Evolutionary conservation across 2,329 filamentous ascomycete species (phyloP).

Genomic region (Hypomyces rosellus): DNA sequence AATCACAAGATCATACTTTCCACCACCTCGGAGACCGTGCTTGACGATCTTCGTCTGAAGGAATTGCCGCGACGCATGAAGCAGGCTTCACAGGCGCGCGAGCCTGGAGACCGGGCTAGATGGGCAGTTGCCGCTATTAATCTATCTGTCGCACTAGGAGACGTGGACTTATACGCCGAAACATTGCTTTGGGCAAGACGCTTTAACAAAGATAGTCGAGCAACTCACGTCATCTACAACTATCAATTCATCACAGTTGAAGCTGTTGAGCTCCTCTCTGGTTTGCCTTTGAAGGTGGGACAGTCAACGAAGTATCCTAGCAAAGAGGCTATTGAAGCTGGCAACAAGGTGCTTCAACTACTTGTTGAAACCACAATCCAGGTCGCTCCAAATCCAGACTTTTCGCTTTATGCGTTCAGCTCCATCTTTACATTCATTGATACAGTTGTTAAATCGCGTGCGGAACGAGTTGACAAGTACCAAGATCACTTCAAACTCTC

Average conservation of each 20-base stretch:
- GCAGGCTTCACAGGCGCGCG: constrained; percentile 18
- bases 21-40: background rate
- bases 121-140: constrained; percentile 23
- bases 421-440: background rate
- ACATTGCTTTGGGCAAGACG: constrained; percentile 23
- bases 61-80: constrained; percentile 16
- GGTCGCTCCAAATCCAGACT: constrained; percentile 5
- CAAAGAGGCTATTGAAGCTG: background rate
- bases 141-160: constrained; percentile 20
- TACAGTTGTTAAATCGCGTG: background rate
- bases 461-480: background rate
- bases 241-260: constrained; percentile 14
- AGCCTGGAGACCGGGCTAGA: constrained; percentile 16
- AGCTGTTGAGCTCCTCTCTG: constrained; percentile 11
- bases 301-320: background rate
- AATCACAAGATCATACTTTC: background rate
- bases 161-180: constrained; percentile 17
- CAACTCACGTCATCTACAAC: constrained; percentile 14
- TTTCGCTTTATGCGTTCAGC: background rate
- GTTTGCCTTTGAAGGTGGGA: background rate
- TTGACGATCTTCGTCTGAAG: constrained; percentile 9
- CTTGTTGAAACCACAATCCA: constrained; percentile 1
- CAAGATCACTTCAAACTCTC: constrained; percentile 2
- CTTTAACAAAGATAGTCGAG: constrained; percentile 22
- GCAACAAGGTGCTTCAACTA: background rate